Evolutionary conservation across 2,329 filamentous ascomycete genomes (phyloP).

Genomic region (Coleophoma cylindrospora): DNA sequence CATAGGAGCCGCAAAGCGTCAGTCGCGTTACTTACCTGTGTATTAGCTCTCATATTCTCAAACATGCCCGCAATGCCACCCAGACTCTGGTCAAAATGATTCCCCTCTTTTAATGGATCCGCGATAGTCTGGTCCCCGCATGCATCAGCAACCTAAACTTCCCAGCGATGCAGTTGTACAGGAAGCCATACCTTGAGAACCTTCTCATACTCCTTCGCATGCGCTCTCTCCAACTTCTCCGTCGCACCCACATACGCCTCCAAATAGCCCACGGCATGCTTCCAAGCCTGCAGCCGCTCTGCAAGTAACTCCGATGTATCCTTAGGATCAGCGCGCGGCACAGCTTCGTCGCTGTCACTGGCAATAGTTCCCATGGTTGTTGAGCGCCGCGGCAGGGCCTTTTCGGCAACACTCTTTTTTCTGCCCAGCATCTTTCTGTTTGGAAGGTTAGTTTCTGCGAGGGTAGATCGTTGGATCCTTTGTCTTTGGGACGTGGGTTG

Average conservation of each 20-base stretch:
- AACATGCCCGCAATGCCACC: conserved; percentile 87
- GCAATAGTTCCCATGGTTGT: not conserved
- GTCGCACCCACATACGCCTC: conserved; percentile 84
- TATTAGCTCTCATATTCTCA: conserved; percentile 90
- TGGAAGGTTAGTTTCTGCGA: not conserved
- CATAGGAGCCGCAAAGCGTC: conserved; percentile 1
- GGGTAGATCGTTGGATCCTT: not conserved
- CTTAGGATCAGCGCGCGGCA: not conserved
- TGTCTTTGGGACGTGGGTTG: no score
- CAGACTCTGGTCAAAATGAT: conserved; percentile 89
- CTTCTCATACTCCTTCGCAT: conserved; percentile 94
- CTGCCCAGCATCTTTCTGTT: not conserved
- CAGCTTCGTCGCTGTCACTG: not conserved
- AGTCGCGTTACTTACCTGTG: conserved; percentile 48
- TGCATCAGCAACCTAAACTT: conserved; percentile 7
- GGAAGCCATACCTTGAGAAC: conserved; percentile 65
- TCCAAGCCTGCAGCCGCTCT: conserved; percentile 91
- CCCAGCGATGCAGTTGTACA: not conserved
- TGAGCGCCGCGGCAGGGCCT: not conserved
- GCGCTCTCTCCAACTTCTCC: conserved; percentile 78
- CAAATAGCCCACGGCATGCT: conserved; percentile 85
- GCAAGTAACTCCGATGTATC: conserved; percentile 69
- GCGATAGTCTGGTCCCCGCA: conserved; percentile 61
- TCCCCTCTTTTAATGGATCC: conserved; percentile 78
- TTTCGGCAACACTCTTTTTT: not conserved